A percentile compares a stretch with the other conserved stretches of the same genome.
Conservation (phyloP, 768 basidiomycete species). For the Rhizopogon rudus region DNA sequence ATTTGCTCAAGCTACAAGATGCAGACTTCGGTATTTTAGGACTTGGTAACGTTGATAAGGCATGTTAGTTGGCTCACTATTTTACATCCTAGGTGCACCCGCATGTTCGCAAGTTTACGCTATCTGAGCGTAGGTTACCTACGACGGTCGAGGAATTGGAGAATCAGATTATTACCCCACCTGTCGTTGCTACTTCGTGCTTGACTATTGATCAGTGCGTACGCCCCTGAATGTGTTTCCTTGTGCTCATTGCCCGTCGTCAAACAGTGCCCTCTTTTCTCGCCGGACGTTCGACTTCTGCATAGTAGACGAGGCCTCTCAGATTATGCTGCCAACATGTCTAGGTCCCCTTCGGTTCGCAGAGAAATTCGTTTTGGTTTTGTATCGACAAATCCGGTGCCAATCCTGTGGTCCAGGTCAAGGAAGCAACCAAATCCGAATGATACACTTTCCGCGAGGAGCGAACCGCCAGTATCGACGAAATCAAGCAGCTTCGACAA, state of each 20-base stretch:
- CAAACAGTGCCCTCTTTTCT: conserved; percentile 70
- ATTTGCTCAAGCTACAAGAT: conserved; percentile 68
- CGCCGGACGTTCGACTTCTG: conserved; percentile 91
- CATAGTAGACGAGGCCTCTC: conserved; percentile 97
- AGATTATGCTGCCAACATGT: conserved; percentile 94
- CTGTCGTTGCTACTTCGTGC: conserved; percentile 95
- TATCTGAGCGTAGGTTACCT: conserved; percentile 49
- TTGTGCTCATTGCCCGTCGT: conserved; percentile 1
- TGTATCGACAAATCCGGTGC: not conserved
- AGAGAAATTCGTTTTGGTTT: conserved; percentile 86
- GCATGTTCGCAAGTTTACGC: conserved; percentile 65
- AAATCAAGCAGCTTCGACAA: conserved; percentile 56
- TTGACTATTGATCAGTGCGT: conserved; percentile 91
- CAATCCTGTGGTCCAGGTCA: conserved; percentile 36
- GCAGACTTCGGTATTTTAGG: conserved; percentile 75
- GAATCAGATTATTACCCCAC: conserved; percentile 77
- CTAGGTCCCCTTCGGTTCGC: conserved; percentile 90
- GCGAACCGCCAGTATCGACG: conserved; percentile 50
- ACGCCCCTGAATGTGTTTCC: not conserved
- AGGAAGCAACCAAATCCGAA: conserved; percentile 60
- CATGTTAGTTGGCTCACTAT: conserved; percentile 19
- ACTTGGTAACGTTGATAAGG: conserved; percentile 91
- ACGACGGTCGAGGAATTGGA: conserved; percentile 81
- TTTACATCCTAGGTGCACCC: conserved; percentile 65
- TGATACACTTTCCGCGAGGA: conserved; percentile 63